phyloP scores from a whole-genome alignment of 2,329 filamentous ascomycete genomes.

The Coniosporium tulheliwenetii region DNA sequence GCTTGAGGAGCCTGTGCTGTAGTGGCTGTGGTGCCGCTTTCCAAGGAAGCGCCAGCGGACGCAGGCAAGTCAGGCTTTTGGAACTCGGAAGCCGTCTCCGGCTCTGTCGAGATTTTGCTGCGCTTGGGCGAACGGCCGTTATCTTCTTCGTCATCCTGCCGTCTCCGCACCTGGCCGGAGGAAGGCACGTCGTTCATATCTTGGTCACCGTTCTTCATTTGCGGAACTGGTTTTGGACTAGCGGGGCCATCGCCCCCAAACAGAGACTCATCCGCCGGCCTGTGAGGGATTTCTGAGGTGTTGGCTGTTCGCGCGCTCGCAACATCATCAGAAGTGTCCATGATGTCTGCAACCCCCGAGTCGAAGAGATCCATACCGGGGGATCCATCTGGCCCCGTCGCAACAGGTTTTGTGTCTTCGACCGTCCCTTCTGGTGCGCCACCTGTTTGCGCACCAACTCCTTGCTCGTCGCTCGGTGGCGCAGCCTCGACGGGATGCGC shows the following conservation, averaged over 20 bases:
- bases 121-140: constrained; percentile 61
- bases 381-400: no score
- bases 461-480: no score
- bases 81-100: constrained; percentile 24
- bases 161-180: constrained; percentile 23
- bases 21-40: neutral
- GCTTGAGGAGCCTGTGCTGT: neutral
- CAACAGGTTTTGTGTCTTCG: no score
- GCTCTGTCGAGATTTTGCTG: constrained; percentile 51
- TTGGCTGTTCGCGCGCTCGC: constrained; percentile 5
- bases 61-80: constrained; percentile 27
- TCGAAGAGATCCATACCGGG: neutral
- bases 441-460: no score
- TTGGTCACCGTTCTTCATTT: constrained; percentile 1
- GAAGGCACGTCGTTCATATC: constrained; percentile 22
- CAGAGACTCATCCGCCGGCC: neutral
- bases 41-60: neutral
- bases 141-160: constrained; percentile 56
- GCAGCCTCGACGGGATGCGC: no score
- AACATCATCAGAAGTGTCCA: constrained; percentile 12
- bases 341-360: constrained; percentile 8
- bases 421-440: no score
- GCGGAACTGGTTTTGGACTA: neutral
- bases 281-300: neutral
- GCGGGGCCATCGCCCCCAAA: neutral